Base-by-base conservation (phyloP, 768 basidiomycete species). In the Pisolithus orientalis region DNA sequence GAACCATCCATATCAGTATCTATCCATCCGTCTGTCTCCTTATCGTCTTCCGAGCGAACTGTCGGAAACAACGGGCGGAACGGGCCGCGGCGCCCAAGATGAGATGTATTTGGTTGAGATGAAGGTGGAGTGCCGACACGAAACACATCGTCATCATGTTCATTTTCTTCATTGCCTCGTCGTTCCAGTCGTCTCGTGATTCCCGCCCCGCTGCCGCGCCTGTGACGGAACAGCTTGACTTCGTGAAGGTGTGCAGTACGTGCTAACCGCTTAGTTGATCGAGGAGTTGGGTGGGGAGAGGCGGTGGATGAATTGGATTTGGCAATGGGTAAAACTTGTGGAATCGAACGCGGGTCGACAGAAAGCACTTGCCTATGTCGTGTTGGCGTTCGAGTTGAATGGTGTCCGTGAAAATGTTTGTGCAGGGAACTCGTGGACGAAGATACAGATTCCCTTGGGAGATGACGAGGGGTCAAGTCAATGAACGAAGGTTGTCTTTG, bases 191-290 rank as follows among this genome's bases (percentile, higher is more conserved):
- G 56, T 28, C 40, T 64, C 16, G 43, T 53, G 11, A 34, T 34
- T 14, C 34, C 34, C 13, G 34, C 37, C 2, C 49, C 51, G 24
- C 55, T 57, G 2, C 55, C 59, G 1, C 54, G 44, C 39, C 56
- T 47, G 46, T 57, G 60, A 2, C 49, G 57, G 9, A 37, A 16
- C 1, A 52, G 42, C 49, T 71, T 75, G 52, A 86, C 79, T 60
- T 85, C 82, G 56, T 88, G 86, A 44, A 87, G 57, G 70, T 88
- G 86, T 3, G 86, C 81, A 0, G 73, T 83, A 37, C 82, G 71
- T 21, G 84, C 85, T 77, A 82, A 83, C 37, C 74, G 75, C 55
- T 76, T 79, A 16, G 78, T 76, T 0, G 73, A 73, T 50, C 77
- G 60, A 4, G 9, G 49, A 0, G 51, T 53, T 4, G 42, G 21